Base-by-base conservation (phyloP, 306 rosid genomes). In the Malus orientalis region DNA sequence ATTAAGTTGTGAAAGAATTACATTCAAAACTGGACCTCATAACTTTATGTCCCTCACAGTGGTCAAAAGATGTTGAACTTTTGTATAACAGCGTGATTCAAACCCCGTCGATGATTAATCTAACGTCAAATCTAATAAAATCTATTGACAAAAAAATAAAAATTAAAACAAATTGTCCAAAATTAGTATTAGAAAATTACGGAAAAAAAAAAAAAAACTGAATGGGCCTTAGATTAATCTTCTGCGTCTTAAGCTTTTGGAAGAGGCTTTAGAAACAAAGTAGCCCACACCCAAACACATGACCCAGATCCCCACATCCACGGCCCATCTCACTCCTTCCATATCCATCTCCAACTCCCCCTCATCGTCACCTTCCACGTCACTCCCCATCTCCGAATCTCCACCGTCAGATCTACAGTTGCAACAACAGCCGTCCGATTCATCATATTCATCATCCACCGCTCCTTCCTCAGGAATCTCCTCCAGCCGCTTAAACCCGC, bases 221-320 rank as follows among this genome's bases (percentile, higher is more conserved):
- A 36, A 53, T 49, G 32, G 45, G 25, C 40, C 40, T 82, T 73
- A 87, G 3, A 84, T 27, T 15, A 81, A 45, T 57, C 75, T 80
- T 74, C 62, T 74, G 12, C 83, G 85, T 30, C 81, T 85, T 67
- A 89, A 40, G 19, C 70, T 51, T 57, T 82, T 81, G 27, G 76
- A 68, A 29, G 91, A 84, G 32, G 88, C 86, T 64, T 71, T 81
- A 2, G 91, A 89, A 33, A 87, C 88, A 74, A 87, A 77, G 62
- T 63, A 70, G 25, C 88, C 91, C 55, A 89, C 85, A 30, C 93
- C 91, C 57, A 87, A 80, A 72, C 88, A 89, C 77, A 83, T 59
- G 70, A 79, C 87, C 91, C 93, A 89, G 66, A 89, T 74, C 0
- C 91, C 91, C 81, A 87, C 65, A 62, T 87, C 91, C 9, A 87